A percentile compares a stretch with the other conserved stretches of the same genome.
Conservation (phyloP, 345 rosid species). For the Heritiera littoralis region DNA sequence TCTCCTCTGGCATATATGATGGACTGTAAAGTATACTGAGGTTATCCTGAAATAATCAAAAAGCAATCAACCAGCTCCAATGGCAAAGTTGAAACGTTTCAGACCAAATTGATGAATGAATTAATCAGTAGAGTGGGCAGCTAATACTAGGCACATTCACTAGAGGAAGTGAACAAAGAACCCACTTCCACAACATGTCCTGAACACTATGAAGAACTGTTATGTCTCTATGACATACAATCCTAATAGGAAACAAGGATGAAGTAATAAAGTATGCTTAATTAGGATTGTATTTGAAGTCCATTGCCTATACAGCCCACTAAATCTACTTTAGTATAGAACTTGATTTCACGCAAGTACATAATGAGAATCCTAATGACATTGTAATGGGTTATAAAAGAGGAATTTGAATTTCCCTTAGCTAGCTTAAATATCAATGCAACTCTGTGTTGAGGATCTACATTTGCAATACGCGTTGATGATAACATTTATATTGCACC, state of each 20-base stretch:
- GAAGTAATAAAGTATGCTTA: no score
- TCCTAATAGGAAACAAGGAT: no score
- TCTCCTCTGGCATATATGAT: not conserved
- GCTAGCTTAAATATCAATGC: not conserved
- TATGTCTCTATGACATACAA: no score
- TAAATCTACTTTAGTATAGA: not conserved
- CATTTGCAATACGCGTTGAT: no score
- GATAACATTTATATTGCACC: no score
- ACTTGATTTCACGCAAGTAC: not conserved
- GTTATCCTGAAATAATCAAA: not conserved
- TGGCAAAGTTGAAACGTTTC: not conserved
- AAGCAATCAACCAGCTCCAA: not conserved
- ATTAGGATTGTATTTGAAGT: no score
- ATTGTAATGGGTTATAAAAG: not conserved
- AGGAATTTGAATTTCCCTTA: not conserved
- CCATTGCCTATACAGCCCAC: not conserved
- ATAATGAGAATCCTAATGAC: not conserved
- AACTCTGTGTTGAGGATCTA: no score
- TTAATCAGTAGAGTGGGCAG: not conserved
- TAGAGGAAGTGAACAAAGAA: not conserved
- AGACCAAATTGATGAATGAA: not conserved
- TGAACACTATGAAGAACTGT: no score
- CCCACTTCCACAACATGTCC: not conserved
- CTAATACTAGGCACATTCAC: not conserved
- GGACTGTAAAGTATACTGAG: not conserved